These are phyloP conservation scores for Pichia deserticola DNA, from an alignment of 805 yeast species.

Conservation along the genomic window DNA sequence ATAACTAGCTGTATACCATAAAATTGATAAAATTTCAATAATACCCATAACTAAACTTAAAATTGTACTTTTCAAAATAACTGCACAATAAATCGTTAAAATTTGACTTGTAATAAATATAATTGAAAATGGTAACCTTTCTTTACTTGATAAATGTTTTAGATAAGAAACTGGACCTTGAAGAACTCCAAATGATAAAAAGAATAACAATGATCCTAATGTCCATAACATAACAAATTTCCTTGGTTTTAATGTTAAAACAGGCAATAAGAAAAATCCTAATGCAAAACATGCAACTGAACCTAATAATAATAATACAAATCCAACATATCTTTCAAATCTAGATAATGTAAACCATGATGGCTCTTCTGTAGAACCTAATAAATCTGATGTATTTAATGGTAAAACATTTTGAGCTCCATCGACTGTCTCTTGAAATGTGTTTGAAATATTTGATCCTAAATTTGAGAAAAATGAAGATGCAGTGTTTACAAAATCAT, in stretches of 20 bases:
- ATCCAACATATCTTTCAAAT: slow-evolving; percentile 74
- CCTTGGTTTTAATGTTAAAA: slow-evolving; percentile 79
- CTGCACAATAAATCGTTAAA: slow-evolving; percentile 71
- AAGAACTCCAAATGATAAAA: slow-evolving; percentile 79
- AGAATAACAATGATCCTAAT: slow-evolving; percentile 80
- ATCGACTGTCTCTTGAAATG: slow-evolving; percentile 29
- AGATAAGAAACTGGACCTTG: slow-evolving; percentile 87
- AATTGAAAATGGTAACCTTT: slow-evolving; percentile 70
- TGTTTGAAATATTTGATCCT: slow-evolving; percentile 9
- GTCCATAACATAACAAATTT: slow-evolving; percentile 91
- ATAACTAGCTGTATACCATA: slow-evolving; percentile 85
- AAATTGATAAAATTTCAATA: slow-evolving; percentile 76
- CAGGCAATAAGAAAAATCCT: slow-evolving; percentile 81
- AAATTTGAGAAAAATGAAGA: slow-evolving; percentile 11
- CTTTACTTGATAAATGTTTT: slow-evolving; percentile 64
- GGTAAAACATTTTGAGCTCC: slow-evolving; percentile 64
- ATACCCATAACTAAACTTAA: slow-evolving; percentile 70
- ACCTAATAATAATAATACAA: slow-evolving; percentile 68
- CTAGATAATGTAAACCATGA: slow-evolving; percentile 69
- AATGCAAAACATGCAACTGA: slow-evolving; percentile 75
- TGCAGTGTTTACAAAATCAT: slow-evolving; percentile 7
- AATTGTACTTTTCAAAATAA: slow-evolving; percentile 61
- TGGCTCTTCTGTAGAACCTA: slow-evolving; percentile 49
- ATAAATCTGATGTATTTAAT: slow-evolving; percentile 44
- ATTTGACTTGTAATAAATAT: slow-evolving; percentile 77